Base-by-base conservation (phyloP, 345 rosid genomes). In the Gossypium sturtianum region DNA sequence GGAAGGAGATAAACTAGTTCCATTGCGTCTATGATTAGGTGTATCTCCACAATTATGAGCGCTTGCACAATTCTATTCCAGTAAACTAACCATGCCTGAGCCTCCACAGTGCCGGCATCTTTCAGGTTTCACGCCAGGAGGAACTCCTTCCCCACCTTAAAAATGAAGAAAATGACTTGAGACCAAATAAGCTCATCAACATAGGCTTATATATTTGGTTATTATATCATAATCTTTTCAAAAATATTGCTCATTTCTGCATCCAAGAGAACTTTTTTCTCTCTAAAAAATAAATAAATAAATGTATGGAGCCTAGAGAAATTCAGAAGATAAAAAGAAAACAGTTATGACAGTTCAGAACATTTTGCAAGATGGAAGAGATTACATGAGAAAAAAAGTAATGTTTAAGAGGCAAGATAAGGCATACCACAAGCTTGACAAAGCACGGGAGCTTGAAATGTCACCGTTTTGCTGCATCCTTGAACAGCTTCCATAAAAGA, bases 401-500 rank as follows among this genome's bases (percentile, higher is more conserved):
- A 20, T 6, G 3, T 29, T 44, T 51, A 11, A 65, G 65, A 12
- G 23, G n/a, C 76, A 48, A 70, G 44, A 56, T 52, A 34, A 63
- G 19, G 71, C 89, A 72, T 89, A 96, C 99, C 95, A 76, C 99
- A 96, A 80, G 97, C 71, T 82, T 90, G 87, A 86, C 99, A 96
- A 80, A 88, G 78, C 73, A 93, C 71, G 2, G 92, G 93, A 25
- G 99, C 92, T 84, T 90, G 91, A 82, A 90, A 96, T 78, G 90
- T 75, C 75, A 96, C 75, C 63, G 86, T 85, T 89, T 93, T 96
- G 78, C 84, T 79, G 84, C 98, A 93, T 77, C 99, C 99, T 74
- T 91, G 98, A 77, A 96, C 97, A 73, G 98, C 99, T 89, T 96
- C 99, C 99, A 96, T 96, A 84, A 96, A 96, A 62, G 99, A 96